Base-by-base conservation (phyloP, 257 asterid genomes). In the Plectranthus barbatus region DNA sequence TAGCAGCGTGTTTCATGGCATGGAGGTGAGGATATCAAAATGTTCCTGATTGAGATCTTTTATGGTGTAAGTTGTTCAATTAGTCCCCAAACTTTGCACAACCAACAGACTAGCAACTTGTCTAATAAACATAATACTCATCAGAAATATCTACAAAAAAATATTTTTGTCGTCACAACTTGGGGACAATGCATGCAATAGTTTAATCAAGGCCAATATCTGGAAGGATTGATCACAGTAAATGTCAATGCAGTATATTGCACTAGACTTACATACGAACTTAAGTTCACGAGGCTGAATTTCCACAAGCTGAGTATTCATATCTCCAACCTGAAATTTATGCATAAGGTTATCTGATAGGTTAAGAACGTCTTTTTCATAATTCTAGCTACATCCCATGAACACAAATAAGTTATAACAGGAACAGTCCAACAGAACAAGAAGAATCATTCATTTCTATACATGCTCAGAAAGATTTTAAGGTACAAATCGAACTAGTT, bases 201-300 rank as follows among this genome's bases (percentile, higher is more conserved):
- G 49, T 41, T 19, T 7, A 58, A 50, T 15, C 24, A 63, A 48
- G 26, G 59, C 12, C 56, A 56, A 62, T 12, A 39, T 52, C 41
- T 63, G 10, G 64, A 57, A 36, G 66, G 44, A 40, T 9, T 45
- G 31, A 42, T 29, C 37, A 48, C 55, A 17, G 37, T 62, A 52
- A 47, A 24, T 21, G 56, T 52, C 69, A 47, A 15, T 19, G 34
- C 45, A 21, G 60, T 31, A 48, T 26, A 64, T 21, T 29, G n/a
- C 47, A 14, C 42, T 41, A 46, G 68, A 77, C 93, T 60, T 77
- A 85, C 97, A 80, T 40, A 44, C 42, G 79, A 90, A 90, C 76
- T 83, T 79, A 59, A 90, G 88, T 77, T 90, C 97, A 21, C 69
- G 81, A 66, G 97, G 97, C 67, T 76, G 86, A 76, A 87, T 76